Evolutionary conservation across 1,139 yeast genomes (phyloP), one percentile per base, ranked within the genome.

Genomic region (Kurtzmaniella quercitrusa): DNA sequence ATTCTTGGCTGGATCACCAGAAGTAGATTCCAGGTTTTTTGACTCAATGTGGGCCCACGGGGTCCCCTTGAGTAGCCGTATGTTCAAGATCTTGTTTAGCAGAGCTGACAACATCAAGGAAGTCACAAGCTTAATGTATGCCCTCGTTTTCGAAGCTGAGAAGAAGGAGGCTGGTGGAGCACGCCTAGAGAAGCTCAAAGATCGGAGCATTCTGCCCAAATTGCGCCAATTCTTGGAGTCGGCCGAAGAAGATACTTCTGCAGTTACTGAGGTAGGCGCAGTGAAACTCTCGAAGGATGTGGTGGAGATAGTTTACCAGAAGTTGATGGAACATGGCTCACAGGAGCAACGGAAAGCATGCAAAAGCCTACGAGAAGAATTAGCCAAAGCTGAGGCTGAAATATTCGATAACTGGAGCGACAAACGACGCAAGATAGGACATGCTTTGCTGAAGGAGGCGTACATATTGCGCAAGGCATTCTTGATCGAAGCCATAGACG

Each of bases 1-100:
- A 4, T 53, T 65, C 21, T 38, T 63, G 16, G 12, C 11, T 11
- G 24, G 24, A 12, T 17, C 37, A 15, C 15, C 10, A 8, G 12
- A 18, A 7, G 21, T 3, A 10, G 36, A 31, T 14, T 8, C 16
- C 8, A 31, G 21, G 7, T n/a, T 36, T 36, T 36, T 19, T 10
- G 17, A 19, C 8, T 36, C 21, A n/a, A 36, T 36, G 38, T 10
- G 24, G 17, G 15, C 15, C 14, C 21, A 36, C 21, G 38, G 38
- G 14, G 24, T 36, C 4, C 38, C 38, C 6, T 17, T 19, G 10
- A 36, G 16, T 19, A 36, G 25, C 4, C 14, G 38, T 4, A 36
- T 36, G 25, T 36, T 17, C 21, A 19, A 11, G 21, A 5, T 15
- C 16, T 15, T 31, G 12, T 31, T 14, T 15, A 16, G 18, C 16